These are phyloP conservation scores for Plasmodium fragile DNA, from an alignment of 169 alveolate genomes.

Conservation along the genomic window DNA sequence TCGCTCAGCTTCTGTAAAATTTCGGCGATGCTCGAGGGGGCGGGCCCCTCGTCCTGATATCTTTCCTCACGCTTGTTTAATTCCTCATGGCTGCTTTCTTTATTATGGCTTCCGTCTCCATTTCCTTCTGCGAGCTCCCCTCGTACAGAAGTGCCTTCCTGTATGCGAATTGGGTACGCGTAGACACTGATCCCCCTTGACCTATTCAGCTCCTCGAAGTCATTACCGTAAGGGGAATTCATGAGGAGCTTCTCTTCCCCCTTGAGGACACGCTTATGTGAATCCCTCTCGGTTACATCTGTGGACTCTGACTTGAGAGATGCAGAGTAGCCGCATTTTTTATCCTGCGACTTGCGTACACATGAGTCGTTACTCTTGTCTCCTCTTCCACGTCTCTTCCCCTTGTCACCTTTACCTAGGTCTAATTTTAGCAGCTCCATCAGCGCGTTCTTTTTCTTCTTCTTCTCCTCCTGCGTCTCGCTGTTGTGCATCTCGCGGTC, in stretches of 20 bases:
- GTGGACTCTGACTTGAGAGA: constrained; percentile 65
- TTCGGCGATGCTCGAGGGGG: background rate
- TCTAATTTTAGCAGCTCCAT: background rate
- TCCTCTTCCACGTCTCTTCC: background rate
- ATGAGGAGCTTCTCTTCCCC: background rate
- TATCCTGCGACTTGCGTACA: background rate
- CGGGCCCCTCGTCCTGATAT: background rate
- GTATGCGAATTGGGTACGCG: constrained; percentile 23
- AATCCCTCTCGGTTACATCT: constrained; percentile 57
- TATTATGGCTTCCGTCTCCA: background rate
- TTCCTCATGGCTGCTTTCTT: background rate
- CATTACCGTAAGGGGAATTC: background rate
- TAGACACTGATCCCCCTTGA: constrained; percentile 6
- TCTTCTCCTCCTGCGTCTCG: background rate
- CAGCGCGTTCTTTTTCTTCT: background rate
- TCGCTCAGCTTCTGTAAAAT: background rate
- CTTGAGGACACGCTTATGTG: background rate
- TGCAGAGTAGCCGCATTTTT: background rate
- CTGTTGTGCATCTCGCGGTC: too few relatives aligned
- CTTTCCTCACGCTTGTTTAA: background rate
- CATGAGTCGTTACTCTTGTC: background rate
- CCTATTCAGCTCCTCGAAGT: background rate
- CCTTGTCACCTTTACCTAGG: background rate
- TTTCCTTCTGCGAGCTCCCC: background rate
- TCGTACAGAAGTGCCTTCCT: background rate